Percentiles rank a stretch among this genome's conserved stretches.
Evolutionary conservation across 192 early-diverging fungal genomes (phyloP).

Genomic region (Ambispora gerdemannii): DNA sequence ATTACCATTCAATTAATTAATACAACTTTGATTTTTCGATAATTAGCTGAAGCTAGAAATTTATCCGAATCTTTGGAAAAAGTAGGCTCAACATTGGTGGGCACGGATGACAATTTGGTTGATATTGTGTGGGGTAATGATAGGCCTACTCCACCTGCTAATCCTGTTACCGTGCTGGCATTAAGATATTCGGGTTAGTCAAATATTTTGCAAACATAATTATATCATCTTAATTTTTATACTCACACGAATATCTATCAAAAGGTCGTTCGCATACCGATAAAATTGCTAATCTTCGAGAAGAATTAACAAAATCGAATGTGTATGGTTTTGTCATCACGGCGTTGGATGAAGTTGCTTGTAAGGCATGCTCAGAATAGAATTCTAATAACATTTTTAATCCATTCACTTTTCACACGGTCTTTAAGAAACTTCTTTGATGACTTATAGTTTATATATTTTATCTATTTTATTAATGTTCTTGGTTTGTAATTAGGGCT

Average conservation of each 20-base stretch:
- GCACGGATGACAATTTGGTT: conserved; percentile 77
- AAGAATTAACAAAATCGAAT: conserved; percentile 58
- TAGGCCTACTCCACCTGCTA: conserved; percentile 70
- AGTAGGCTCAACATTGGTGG: conserved; percentile 62
- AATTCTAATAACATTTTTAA: background rate
- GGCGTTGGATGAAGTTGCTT: conserved; percentile 93
- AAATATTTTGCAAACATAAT: conserved; percentile 13
- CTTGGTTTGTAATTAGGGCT: conserved; percentile 46
- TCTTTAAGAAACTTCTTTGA: background rate
- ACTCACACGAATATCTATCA: conserved; percentile 31
- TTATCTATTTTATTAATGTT: background rate
- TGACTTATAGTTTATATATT: background rate
- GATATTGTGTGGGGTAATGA: conserved; percentile 77
- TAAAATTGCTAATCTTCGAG: conserved; percentile 73
- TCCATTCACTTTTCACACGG: no score
- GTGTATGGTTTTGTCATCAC: conserved; percentile 77
- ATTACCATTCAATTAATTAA: no score
- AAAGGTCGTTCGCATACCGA: conserved; percentile 47
- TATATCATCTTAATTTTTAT: conserved; percentile 24
- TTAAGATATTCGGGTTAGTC: conserved; percentile 70
- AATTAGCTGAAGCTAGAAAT: conserved; percentile 51
- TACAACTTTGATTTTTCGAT: no score
- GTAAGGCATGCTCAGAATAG: no score
- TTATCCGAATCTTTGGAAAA: conserved; percentile 57
- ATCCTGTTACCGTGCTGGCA: conserved; percentile 65